phyloP scores from a whole-genome alignment of 2,329 filamentous ascomycete genomes.

The Fusarium incarnatum region DNA sequence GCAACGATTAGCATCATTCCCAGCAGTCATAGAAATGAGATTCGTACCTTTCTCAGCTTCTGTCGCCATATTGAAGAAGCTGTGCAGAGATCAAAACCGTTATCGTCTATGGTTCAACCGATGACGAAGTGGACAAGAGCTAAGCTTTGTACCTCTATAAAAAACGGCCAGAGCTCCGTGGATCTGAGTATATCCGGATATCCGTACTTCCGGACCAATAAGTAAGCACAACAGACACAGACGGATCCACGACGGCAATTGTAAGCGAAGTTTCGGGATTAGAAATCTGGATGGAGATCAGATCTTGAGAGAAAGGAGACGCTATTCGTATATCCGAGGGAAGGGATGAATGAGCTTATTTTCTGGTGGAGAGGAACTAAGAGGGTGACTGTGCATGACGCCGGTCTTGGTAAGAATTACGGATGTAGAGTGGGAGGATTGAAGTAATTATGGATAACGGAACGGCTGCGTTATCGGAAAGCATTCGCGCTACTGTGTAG shows the following conservation, averaged over 20 bases:
- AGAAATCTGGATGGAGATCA: constrained; percentile 8
- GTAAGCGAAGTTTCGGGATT: constrained; percentile 1
- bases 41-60: constrained; percentile 22
- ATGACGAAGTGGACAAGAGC: not conserved
- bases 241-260: not conserved
- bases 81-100: not conserved
- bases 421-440: not conserved
- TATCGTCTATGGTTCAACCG: not conserved
- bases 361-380: not conserved
- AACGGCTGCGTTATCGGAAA: not conserved
- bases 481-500: not conserved
- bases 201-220: constrained; percentile 30
- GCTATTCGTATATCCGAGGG: constrained; percentile 17
- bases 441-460: not conserved
- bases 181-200: constrained; percentile 12
- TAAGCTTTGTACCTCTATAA: constrained; percentile 16
- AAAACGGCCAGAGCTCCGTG: not conserved
- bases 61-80: not conserved
- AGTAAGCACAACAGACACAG: not conserved
- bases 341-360: not conserved
- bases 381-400: not conserved
- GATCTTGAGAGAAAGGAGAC: not conserved
- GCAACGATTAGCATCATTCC: not conserved
- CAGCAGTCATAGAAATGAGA: accelerated
- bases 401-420: not conserved